These are phyloP conservation scores for Colletotrichum sp. DNA, from an alignment of 2,329 filamentous ascomycete species.

Conservation along the genomic window DNA sequence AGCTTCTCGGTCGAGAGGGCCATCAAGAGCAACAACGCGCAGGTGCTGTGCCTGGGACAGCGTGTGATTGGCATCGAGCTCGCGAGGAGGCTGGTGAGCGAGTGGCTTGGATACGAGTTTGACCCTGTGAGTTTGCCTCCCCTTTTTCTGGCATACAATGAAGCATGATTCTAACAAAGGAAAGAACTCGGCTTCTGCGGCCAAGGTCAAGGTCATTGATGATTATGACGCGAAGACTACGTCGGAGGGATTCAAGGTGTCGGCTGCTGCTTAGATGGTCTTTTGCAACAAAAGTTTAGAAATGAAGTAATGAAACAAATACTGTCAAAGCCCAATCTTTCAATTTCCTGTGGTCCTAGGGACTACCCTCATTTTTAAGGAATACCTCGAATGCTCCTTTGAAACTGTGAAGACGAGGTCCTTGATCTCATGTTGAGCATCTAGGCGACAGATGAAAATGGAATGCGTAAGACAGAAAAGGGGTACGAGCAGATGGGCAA, in stretches of 20 bases:
- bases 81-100: constrained; percentile 75
- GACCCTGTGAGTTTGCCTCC: constrained; percentile 59
- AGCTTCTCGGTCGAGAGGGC: constrained; percentile 83
- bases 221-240: constrained; percentile 17
- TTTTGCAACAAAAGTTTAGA: background rate
- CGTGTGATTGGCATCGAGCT: constrained; percentile 84
- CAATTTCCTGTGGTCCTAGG: background rate
- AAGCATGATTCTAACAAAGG: background rate
- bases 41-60: constrained; percentile 87
- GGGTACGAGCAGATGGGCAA: background rate
- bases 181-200: constrained; percentile 45
- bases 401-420: background rate
- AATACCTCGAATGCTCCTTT: background rate
- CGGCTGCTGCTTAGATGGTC: background rate
- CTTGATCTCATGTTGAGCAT: background rate
- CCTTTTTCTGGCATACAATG: background rate
- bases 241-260: background rate
- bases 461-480: background rate
- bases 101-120: constrained; percentile 87
- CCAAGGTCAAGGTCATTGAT: constrained; percentile 41
- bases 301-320: background rate
- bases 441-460: background rate
- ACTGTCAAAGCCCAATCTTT: background rate
- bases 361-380: background rate
- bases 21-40: constrained; percentile 85